A percentile compares a stretch with the other conserved stretches of the same genome.
Evolutionary conservation across 768 basidiomycete species (phyloP).

Genomic region (Psilocybe cubensis): DNA sequence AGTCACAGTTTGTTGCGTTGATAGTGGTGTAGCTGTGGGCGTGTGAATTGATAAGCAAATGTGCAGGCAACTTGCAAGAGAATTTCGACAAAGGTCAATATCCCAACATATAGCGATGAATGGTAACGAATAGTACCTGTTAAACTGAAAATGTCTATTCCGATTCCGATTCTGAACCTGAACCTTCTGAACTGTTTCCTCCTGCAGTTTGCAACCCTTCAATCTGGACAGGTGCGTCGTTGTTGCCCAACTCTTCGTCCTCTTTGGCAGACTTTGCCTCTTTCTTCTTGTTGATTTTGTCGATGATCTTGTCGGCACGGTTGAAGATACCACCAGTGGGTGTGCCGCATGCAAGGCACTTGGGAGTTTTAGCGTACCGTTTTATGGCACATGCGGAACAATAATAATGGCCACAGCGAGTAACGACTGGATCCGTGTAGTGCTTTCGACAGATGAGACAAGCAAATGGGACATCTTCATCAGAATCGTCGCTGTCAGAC

Average conservation of each 20-base stretch:
- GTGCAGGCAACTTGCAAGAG: not conserved
- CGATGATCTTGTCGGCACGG: slow-evolving; percentile 89
- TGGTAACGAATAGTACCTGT: slow-evolving; percentile 14
- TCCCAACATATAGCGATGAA: not conserved
- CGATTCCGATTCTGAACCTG: slow-evolving; percentile 19
- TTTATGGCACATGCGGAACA: slow-evolving; percentile 96
- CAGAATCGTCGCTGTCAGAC: slow-evolving; percentile 61
- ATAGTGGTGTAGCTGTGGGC: not conserved
- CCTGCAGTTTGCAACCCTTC: slow-evolving; percentile 54
- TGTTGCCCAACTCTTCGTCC: slow-evolving; percentile 42
- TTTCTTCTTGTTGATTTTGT: slow-evolving; percentile 79
- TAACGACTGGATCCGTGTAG: slow-evolving; percentile 94
- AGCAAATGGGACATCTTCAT: slow-evolving; percentile 96
- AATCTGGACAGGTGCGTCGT: slow-evolving; percentile 53
- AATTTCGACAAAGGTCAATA: not conserved
- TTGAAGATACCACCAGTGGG: slow-evolving; percentile 98
- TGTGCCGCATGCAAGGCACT: slow-evolving; percentile 92
- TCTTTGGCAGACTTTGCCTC: slow-evolving; percentile 59
- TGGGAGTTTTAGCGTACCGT: slow-evolving; percentile 91
- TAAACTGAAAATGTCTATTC: slow-evolving; percentile 16
- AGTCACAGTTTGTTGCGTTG: not conserved
- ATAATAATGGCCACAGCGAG: slow-evolving; percentile 96
- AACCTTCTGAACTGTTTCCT: slow-evolving; percentile 23
- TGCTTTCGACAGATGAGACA: slow-evolving; percentile 95
- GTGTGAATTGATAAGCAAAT: not conserved